These are phyloP conservation scores for Phialemonium atrogriseum DNA, from an alignment of 2,329 filamentous ascomycete genomes.

Conservation along the genomic window DNA sequence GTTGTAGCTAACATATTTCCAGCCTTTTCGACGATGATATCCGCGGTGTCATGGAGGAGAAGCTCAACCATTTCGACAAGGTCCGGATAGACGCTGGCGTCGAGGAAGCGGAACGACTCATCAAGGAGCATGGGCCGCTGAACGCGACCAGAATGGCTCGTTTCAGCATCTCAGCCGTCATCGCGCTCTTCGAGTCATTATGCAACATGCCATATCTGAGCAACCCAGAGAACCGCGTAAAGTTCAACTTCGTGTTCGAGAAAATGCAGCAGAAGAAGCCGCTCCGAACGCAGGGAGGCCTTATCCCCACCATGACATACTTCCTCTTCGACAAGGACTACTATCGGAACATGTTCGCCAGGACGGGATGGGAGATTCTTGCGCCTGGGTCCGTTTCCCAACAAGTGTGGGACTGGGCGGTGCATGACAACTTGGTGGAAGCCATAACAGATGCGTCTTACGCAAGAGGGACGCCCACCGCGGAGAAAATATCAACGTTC, in stretches of 20 bases:
- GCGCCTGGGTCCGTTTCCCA: slow-evolving; percentile 52
- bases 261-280: slow-evolving; percentile 70
- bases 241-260: slow-evolving; percentile 78
- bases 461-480: slow-evolving; percentile 30
- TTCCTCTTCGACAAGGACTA: slow-evolving; percentile 74
- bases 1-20: slow-evolving; percentile 2
- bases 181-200: slow-evolving; percentile 80
- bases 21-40: slow-evolving; percentile 32
- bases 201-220: slow-evolving; percentile 74
- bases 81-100: slow-evolving; percentile 27
- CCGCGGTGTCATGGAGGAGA: slow-evolving; percentile 28
- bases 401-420: slow-evolving; percentile 79
- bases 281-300: slow-evolving; percentile 64
- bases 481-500: slow-evolving; percentile 54
- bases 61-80: slow-evolving; percentile 29
- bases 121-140: slow-evolving; percentile 37
- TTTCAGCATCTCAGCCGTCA: slow-evolving; percentile 51
- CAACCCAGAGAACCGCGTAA: slow-evolving; percentile 36
- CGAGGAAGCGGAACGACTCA: slow-evolving; percentile 39
- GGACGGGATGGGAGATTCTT: slow-evolving; percentile 58
- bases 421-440: slow-evolving; percentile 62
- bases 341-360: slow-evolving; percentile 58
- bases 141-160: slow-evolving; percentile 37
- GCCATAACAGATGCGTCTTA: slow-evolving; percentile 56
- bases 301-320: slow-evolving; percentile 71